Evolutionary conservation across 306 rosid species (phyloP).

Genomic region (Gastrolobium bilobum): DNA sequence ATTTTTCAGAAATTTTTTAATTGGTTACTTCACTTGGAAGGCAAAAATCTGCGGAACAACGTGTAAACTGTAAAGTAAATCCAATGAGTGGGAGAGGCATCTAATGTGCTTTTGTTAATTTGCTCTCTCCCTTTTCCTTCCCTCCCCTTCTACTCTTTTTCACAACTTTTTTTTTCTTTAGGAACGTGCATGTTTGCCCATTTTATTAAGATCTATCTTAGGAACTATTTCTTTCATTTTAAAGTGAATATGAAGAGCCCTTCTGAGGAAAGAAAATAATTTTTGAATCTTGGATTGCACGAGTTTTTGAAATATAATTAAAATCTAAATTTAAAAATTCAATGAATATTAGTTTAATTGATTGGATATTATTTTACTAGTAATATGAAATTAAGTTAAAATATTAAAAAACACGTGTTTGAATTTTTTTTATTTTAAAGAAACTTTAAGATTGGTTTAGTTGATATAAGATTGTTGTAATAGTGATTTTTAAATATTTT

Average conservation of each 20-base stretch:
- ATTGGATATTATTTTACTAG: no score
- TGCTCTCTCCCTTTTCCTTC: not conserved
- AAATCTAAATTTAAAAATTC: no score
- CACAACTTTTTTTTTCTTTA: conserved; percentile 28
- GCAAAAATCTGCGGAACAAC: conserved; percentile 42
- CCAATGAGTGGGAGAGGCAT: conserved; percentile 46
- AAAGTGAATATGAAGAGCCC: not conserved
- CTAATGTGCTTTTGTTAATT: conserved; percentile 27
- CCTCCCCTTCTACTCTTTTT: conserved; percentile 6
- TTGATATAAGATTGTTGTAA: no score
- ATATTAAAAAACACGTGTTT: no score
- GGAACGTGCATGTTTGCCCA: conserved; percentile 15
- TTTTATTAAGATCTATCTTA: conserved; percentile 25
- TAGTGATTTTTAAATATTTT: no score
- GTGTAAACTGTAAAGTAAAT: conserved; percentile 51
- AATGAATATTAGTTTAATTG: no score
- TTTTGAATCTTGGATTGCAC: no score
- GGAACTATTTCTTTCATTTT: not conserved
- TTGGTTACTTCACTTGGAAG: conserved; percentile 51
- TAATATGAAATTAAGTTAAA: no score
- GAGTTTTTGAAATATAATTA: no score
- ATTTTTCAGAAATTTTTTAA: conserved; percentile 46
- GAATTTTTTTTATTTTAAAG: no score
- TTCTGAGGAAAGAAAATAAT: not conserved
- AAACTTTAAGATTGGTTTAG: no score